Base-by-base conservation (phyloP, 495 filamentous ascomycete genomes). In the Daldinia vernicosa region DNA sequence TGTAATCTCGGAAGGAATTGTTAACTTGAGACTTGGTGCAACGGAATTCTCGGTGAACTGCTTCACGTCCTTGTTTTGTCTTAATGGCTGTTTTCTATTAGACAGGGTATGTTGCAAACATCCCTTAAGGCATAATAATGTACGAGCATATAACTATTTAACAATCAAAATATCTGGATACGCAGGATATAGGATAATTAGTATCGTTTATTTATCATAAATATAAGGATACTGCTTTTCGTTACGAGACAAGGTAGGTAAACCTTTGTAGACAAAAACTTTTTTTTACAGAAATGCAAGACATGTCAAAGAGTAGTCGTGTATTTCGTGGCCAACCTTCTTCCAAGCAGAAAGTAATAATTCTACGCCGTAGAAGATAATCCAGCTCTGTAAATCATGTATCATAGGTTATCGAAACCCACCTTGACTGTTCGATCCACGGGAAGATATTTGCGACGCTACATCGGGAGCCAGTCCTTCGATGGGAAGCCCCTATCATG, bases 21-120 rank as follows among this genome's bases (percentile, higher is more conserved):
- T 45, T 35, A 33, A 40, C 1, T 37, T 55, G 37, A 30, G n/a
- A 45, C 35, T 35, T 53, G 24, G 28, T 67, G 32, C 6, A 55
- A 35, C 27, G 5, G 19, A 26, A 14, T 47, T 47, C 26, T 39
- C 14, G 15, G 35, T 60, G 56, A 61, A 67, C 14, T 50, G 37
- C 65, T 62, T 56, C 65, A 50, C 50, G 47, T 52, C 39, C 30
- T 56, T 39, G 22, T 51, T 17, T 60, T 43, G 47, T 51, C 14
- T 66, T 43, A 66, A 60, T 45, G 9, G 15, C 30, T 33, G 39
- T 22, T 55, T 37, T 51, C 39, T 47, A 32, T 37, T 22, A 12
- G 24, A 37, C 50, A 45, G 40, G 57, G 65, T 39, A 50, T 67
- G 26, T 45, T 26, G 37, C 58, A 55, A 26, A 24, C 50, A 56